phyloP scores from a whole-genome alignment of 768 basidiomycete species.

The Cyclocybe cylindracea region DNA sequence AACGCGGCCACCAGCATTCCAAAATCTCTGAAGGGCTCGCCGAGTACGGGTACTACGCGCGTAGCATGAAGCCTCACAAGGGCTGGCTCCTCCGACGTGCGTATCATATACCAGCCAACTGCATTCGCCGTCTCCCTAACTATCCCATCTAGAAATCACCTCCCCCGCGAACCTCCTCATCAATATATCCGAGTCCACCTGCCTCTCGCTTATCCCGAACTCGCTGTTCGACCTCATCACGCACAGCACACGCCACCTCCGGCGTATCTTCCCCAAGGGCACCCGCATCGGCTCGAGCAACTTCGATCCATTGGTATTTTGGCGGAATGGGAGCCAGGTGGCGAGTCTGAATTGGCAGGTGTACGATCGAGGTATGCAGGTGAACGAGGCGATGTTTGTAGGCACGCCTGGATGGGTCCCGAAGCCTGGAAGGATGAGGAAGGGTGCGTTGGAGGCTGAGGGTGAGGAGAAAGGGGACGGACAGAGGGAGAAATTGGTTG shows the following conservation, averaged over 20 bases:
- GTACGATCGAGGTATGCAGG: conserved; percentile 57
- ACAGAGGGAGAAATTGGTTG: conserved; percentile 1
- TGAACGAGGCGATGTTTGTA: conserved; percentile 65
- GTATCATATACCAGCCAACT: conserved; percentile 3
- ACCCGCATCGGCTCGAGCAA: conserved; percentile 59
- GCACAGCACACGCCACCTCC: conserved; percentile 45
- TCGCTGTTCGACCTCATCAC: conserved; percentile 37
- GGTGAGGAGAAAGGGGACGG: conserved; percentile 20
- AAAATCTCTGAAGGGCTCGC: conserved; percentile 54
- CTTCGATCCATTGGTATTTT: conserved; percentile 50
- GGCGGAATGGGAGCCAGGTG: conserved; percentile 60
- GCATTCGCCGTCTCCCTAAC: neutral
- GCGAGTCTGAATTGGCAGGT: conserved; percentile 64
- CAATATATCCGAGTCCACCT: conserved; percentile 59
- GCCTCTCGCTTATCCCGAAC: conserved; percentile 40
- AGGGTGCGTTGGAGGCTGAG: conserved; percentile 14
- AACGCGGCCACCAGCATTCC: conserved; percentile 14
- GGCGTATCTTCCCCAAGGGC: conserved; percentile 60
- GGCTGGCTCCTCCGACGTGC: conserved; percentile 48
- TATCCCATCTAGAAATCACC: conserved; percentile 28
- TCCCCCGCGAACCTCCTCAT: conserved; percentile 53
- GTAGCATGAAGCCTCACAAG: conserved; percentile 60
- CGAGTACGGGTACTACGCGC: conserved; percentile 57
- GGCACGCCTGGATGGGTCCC: conserved; percentile 57
- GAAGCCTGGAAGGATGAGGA: conserved; percentile 40